Evolutionary conservation across 768 basidiomycete species (phyloP), one percentile per base, ranked within the genome.

Genomic region (Pholiota microspora): DNA sequence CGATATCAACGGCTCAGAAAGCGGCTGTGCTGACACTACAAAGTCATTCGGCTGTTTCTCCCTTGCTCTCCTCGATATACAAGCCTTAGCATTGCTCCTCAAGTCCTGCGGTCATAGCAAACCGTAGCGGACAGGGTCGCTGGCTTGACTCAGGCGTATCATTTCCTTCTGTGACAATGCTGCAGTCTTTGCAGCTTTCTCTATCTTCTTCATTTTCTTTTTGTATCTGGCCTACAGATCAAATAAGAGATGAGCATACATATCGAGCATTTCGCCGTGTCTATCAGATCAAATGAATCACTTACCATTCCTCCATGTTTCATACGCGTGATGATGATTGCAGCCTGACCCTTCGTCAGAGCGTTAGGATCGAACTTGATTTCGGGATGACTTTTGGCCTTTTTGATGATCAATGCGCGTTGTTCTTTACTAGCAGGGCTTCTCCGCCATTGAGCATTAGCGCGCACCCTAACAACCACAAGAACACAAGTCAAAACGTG

Each of bases 311-410:
- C 88, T 23, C 91, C 92, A 62, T 93, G 86, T 64, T 82, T 87
- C 53, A 90, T 56, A 7, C 91, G 84, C 21, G 84, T 84, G 56
- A 94, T 88, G 42, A 93, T 84, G 59, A 85, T 84, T 0, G 86
- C 87, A 25, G 91, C 90, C 58, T 89, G 78, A 2, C 92, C 92
- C 67, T 90, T 92, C 1, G 82, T 92, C 61, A 94, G 62, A 0
- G 54, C 69, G 42, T 62, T 67, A 4, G 83, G 65, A 40, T 67
- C 2, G n/a, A 9, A 13, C 10, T 3, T 8, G 4, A 49, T 6
- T 2, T 21, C 50, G 7, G 15, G 21, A 21, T 18, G 50, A 9
- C 16, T 28, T 42, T 29, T 16, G 3, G 12, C n/a, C 15, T 51
- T 51, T 16, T 16, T 23, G 16, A 51, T 40, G 28, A 51, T 51